Percentiles rank a stretch among this genome's conserved stretches.
Conservation (phyloP, 2,329 filamentous ascomycete genomes). For the Plenodomus biglobosus region DNA sequence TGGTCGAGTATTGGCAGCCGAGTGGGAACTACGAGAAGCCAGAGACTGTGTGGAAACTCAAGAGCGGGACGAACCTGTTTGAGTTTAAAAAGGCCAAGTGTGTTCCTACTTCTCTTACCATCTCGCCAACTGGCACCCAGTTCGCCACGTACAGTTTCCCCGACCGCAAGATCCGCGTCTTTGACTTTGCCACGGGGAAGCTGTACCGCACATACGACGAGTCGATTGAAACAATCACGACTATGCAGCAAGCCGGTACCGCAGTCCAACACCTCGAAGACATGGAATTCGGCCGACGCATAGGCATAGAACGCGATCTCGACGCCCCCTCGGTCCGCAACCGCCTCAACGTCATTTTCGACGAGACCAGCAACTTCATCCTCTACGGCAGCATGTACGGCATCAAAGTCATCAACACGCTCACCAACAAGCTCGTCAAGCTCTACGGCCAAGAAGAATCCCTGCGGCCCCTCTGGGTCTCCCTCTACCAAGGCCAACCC, state of each 20-base stretch:
- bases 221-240: slow-evolving; percentile 81
- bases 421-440: slow-evolving; percentile 89
- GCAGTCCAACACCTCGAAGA: slow-evolving; percentile 79
- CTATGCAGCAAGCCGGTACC: slow-evolving; percentile 95
- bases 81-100: slow-evolving; percentile 95
- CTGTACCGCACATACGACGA: slow-evolving; percentile 93
- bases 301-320: slow-evolving; percentile 84
- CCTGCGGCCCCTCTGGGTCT: slow-evolving; percentile 78
- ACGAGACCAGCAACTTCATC: slow-evolving; percentile 94
- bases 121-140: slow-evolving; percentile 82
- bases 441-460: slow-evolving; percentile 89
- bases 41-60: slow-evolving; percentile 86
- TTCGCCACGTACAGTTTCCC: slow-evolving; percentile 91
- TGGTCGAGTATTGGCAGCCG: slow-evolving; percentile 96
- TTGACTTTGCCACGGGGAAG: slow-evolving; percentile 88
- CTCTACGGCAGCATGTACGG: slow-evolving; percentile 91
- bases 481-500: slow-evolving; percentile 91
- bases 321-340: slow-evolving; percentile 68
- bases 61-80: slow-evolving; percentile 91
- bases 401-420: slow-evolving; percentile 92
- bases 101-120: slow-evolving; percentile 74
- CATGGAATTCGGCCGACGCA: slow-evolving; percentile 85
- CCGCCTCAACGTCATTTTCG: slow-evolving; percentile 86
- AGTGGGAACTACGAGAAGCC: slow-evolving; percentile 83
- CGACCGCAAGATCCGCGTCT: slow-evolving; percentile 88